Conservation (phyloP, 208 protist species). For the Crithidia bombi region DNA sequence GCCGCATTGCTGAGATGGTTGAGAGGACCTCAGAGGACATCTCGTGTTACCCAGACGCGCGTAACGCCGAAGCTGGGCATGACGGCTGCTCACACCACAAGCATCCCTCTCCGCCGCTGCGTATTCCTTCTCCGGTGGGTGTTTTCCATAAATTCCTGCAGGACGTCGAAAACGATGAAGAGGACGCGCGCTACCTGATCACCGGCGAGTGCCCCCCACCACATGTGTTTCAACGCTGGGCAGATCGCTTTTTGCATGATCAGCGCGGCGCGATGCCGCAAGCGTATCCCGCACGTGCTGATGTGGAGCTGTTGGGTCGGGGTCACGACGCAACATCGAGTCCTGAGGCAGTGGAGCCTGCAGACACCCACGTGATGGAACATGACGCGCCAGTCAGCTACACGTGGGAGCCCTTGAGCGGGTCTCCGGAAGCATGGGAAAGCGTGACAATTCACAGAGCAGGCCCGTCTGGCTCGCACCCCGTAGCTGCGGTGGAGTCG, state of each 20-base stretch:
- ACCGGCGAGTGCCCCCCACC: constrained; percentile 34
- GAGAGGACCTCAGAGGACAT: neutral
- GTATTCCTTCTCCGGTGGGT: neutral
- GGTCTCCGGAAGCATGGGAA: no score
- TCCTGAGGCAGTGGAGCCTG: neutral
- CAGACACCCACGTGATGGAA: neutral
- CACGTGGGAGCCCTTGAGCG: neutral
- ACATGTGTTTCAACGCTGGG: constrained; percentile 33
- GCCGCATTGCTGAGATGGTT: neutral
- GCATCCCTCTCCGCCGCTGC: constrained; percentile 4
- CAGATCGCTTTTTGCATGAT: constrained; percentile 16
- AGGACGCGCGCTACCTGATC: constrained; percentile 33
- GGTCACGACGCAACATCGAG: neutral
- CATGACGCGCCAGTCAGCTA: neutral
- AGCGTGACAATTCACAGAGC: no score
- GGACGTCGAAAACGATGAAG: constrained; percentile 21
- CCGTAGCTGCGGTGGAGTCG: neutral
- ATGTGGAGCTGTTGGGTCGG: neutral
- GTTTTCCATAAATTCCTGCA: neutral
- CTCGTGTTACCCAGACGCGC: neutral
- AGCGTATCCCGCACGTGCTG: neutral
- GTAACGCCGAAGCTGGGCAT: no score
- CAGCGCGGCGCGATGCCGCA: neutral
- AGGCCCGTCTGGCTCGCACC: no score
- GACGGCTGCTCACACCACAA: no score